Evolutionary conservation across 1,284 basidiomycete species (phyloP).

Genomic region (Boletus semigastroideus): DNA sequence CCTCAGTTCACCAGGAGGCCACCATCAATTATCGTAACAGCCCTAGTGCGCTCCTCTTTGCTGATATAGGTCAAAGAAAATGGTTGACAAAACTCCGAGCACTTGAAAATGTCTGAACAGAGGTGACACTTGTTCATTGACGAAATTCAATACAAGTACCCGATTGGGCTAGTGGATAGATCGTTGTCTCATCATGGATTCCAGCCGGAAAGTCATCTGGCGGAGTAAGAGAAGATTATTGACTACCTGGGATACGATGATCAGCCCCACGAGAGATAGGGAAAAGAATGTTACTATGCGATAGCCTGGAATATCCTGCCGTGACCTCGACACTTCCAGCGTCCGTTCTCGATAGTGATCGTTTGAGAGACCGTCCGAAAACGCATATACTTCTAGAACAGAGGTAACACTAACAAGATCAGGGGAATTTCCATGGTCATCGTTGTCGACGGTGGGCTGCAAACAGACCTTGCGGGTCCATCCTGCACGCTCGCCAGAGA

Average conservation of each 20-base stretch:
- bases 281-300: constrained; percentile 38
- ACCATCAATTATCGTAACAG: constrained; percentile 62
- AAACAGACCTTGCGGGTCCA: constrained; percentile 12
- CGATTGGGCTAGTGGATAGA: constrained; percentile 56
- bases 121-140: constrained; percentile 62
- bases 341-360: constrained; percentile 60
- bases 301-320: constrained; percentile 53
- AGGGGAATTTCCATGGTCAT: constrained; percentile 59
- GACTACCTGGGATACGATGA: constrained; percentile 17
- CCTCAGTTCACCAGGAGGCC: constrained; percentile 62
- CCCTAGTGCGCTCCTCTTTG: constrained; percentile 55
- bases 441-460: constrained; percentile 15
- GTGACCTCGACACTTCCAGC: constrained; percentile 60
- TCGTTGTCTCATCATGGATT: constrained; percentile 48
- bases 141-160: constrained; percentile 59
- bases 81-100: constrained; percentile 45
- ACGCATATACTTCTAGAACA: constrained; percentile 73
- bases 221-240: constrained; percentile 29
- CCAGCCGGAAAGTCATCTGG: constrained; percentile 27
- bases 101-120: constrained; percentile 52
- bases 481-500: constrained; percentile 35
- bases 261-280: not conserved
- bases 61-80: constrained; percentile 59
- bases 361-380: constrained; percentile 72
- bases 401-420: constrained; percentile 59